These are phyloP conservation scores for Harringtonia aguacate DNA, from an alignment of 2,329 filamentous ascomycete genomes.

Conservation along the genomic window DNA sequence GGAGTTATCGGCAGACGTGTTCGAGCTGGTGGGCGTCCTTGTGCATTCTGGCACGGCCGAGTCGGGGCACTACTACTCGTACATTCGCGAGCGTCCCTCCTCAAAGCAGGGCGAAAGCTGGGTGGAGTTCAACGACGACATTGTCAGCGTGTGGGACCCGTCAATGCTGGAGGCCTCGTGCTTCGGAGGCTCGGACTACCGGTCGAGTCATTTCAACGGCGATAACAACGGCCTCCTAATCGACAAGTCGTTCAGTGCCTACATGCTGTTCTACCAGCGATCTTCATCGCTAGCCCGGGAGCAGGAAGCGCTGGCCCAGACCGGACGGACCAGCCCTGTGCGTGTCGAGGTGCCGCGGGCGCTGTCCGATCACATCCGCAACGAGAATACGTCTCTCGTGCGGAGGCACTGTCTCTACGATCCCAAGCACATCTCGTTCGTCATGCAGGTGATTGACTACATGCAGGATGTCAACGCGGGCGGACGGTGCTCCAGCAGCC, in stretches of 20 bases:
- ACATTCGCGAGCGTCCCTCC: conserved; percentile 68
- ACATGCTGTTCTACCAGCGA: conserved; percentile 96
- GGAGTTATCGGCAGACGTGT: conserved; percentile 57
- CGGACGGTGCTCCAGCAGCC: conserved; percentile 35
- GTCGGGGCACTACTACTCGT: conserved; percentile 95
- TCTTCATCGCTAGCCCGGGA: conserved; percentile 51
- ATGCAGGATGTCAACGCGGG: conserved; percentile 35
- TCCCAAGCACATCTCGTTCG: conserved; percentile 56
- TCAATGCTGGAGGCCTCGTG: conserved; percentile 62
- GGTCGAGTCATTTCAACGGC: conserved; percentile 29
- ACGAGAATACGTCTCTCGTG: conserved; percentile 63
- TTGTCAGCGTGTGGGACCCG: conserved; percentile 66
- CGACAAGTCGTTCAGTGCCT: conserved; percentile 75
- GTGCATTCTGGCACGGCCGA: conserved; percentile 90
- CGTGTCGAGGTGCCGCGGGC: conserved; percentile 32
- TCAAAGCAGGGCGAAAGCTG: conserved; percentile 42
- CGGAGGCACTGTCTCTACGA: conserved; percentile 74
- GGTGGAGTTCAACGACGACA: conserved; percentile 93
- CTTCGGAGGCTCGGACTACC: conserved; percentile 62
- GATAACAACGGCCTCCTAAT: conserved; percentile 37
- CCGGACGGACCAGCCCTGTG: conserved; percentile 26
- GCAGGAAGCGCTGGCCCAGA: conserved; percentile 32
- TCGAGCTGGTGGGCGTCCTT: conserved; percentile 89
- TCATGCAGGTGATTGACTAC: conserved; percentile 49
- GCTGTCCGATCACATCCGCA: conserved; percentile 49